phyloP scores from a whole-genome alignment of 805 yeast species.

The Barnettozyma siamensis region DNA sequence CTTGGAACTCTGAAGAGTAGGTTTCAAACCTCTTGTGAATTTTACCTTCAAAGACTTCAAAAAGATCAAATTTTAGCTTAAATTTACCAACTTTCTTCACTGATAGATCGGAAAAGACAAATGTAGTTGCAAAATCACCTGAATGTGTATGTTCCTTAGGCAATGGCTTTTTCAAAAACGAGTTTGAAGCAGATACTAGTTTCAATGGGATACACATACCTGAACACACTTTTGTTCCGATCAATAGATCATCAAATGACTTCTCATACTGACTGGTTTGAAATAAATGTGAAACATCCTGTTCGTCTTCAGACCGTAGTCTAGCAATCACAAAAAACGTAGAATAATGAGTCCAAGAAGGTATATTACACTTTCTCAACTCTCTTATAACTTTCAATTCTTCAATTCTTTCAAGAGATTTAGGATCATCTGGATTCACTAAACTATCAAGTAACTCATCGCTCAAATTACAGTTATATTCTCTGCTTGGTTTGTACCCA shows the following conservation, averaged over 20 bases:
- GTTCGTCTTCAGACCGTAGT: slow-evolving; percentile 9
- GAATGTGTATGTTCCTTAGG: slow-evolving; percentile 16
- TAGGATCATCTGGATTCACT: slow-evolving; percentile 9
- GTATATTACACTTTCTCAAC: slow-evolving; percentile 15
- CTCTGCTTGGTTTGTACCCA: slow-evolving; percentile 9
- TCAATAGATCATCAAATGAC: slow-evolving; percentile 16
- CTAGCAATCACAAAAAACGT: slow-evolving; percentile 23
- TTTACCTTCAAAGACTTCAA: slow-evolving; percentile 23
- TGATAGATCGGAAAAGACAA: slow-evolving; percentile 28
- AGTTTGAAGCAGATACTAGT: slow-evolving; percentile 11
- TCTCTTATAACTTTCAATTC: slow-evolving; percentile 17
- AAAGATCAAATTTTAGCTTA: slow-evolving; percentile 24
- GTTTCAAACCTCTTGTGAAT: slow-evolving; percentile 16
- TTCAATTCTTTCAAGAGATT: slow-evolving; percentile 15
- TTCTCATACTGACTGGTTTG: slow-evolving; percentile 3
- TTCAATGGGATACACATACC: slow-evolving; percentile 23
- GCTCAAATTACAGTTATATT: slow-evolving; percentile 5
- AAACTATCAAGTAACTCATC: slow-evolving; percentile 11
- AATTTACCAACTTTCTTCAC: slow-evolving; percentile 26
- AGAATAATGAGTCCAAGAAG: slow-evolving; percentile 25
- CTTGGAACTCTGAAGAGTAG: slow-evolving; percentile 21
- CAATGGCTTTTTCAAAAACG: slow-evolving; percentile 7
- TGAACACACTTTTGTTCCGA: slow-evolving; percentile 21
- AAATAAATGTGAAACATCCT: slow-evolving; percentile 8
- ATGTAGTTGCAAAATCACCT: slow-evolving; percentile 22